Evolutionary conservation across 73 alveolate species (phyloP), one percentile per base, ranked within the genome.

Genomic region (Durusdinium trenchii): DNA sequence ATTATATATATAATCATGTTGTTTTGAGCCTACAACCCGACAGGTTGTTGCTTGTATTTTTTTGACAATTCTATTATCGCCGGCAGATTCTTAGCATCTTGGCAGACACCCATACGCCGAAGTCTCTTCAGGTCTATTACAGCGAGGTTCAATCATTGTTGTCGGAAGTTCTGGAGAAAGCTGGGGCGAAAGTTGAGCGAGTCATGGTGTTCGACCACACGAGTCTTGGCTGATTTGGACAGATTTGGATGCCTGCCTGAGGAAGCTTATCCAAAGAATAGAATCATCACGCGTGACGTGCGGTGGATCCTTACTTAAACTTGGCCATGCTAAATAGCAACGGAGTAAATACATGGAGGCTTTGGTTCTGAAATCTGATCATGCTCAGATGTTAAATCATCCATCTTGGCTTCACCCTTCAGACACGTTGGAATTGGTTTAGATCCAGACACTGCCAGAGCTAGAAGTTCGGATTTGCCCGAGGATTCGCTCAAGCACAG

Each of bases 401-500:
- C n/a, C 73, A 60, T 60, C 73, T 23, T 23, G 73, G 73, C 46
- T 3, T 18, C 69, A 5, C 30, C 73, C 73, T 32, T 60, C 73
- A 60, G 30, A 60, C 73, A 60, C 30, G 30, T 32, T 60, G 1
- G 23, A 57, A 1, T 1, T 60, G 18, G n/a, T 60, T 23, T 23
- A 60, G 73, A 32, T 60, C 73, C 18, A 60, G 73, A 32, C n/a
- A 60, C 73, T 23, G 30, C 18, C 73, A 23, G 73, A 60, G n/a
- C 30, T 60, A 2, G 18, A 32, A 60, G 30, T 60, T 32, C 73
- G 18, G 69, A 16, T 12, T 57, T 57, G 32, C 32, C 47, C 71
- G 71, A 81, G 91, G 91, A 81, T 81, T 81, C 91, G 91, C 35
- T 38, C 54, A 30, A 81, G 91, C 91, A 81, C 71, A 1, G 67